Base-by-base conservation (phyloP, 2,329 filamentous ascomycete species). In the Pseudophaeomoniella oleicola region DNA sequence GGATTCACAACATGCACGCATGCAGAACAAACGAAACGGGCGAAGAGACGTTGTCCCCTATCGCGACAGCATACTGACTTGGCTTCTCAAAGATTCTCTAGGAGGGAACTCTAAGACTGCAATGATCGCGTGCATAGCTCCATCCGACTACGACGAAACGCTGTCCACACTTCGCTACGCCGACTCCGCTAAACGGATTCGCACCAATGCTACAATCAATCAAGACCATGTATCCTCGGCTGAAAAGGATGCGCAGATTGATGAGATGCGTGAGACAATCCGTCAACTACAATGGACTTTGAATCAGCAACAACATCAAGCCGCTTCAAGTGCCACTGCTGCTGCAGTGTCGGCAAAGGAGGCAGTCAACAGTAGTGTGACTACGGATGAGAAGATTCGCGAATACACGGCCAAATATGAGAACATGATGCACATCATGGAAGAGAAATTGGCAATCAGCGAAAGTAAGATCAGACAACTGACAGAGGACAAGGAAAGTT, bases 81-180 rank as follows among this genome's bases (percentile, higher is more conserved):
- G 88, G 88, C 71, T 98, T 3, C 70, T 98, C 44, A 96, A 96
- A 56, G 90, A 98, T 58, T 92, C 83, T 2, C 68, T 98, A 0
- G 90, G 90, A 10, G 90, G 90, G 38, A 98, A 98, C 68, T 88
- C 80, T 52, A 98, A 96, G 61, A 98, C 90, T 6, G 90, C 90
- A 43, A 98, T 98, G 90, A 94, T 98, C 50, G 90, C 90, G 5
- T 96, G 90, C 56, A 94, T 98, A 48, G 80, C 86, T 4, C 90
- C 90, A 0, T 79, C 83, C 1, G 90, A 98, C 61, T 96, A 98
- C 54, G 90, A 98, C 39, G 90, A 98, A 57, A 98, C 90, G 0
- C 71, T 98, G 2, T 94, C 85, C 2, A 98, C 90, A 1, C 74
- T 98, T 10, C 84, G 90, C 27, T 98, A 98, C 57, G 90, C 90